phyloP scores from a whole-genome alignment of 345 rosid species.

The Anacardium occidentale region DNA sequence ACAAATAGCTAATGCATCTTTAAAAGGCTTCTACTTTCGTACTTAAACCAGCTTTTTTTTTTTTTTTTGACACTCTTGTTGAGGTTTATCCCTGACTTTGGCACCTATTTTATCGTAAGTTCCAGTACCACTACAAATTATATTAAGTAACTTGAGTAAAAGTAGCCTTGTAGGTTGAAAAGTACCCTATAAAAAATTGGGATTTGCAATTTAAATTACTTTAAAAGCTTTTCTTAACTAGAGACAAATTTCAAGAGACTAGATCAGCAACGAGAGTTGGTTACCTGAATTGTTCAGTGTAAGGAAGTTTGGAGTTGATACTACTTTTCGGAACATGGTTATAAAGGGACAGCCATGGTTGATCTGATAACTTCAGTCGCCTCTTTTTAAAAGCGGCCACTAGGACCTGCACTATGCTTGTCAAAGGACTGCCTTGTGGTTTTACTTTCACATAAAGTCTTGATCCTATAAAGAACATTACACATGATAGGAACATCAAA shows the following conservation, averaged over 20 bases:
- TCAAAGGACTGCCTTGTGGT: conserved; percentile 43
- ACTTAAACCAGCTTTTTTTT: neutral
- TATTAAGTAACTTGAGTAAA: too few relatives aligned
- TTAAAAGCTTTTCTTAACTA: too few relatives aligned
- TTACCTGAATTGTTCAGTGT: conserved; percentile 48
- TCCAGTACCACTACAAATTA: too few relatives aligned
- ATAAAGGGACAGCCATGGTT: conserved; percentile 38
- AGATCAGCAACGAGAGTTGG: neutral
- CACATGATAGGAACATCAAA: conserved; percentile 43
- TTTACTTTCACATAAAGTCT: conserved; percentile 37
- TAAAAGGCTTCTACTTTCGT: neutral
- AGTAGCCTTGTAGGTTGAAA: neutral
- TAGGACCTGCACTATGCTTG: conserved; percentile 38
- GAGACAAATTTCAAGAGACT: neutral
- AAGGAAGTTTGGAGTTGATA: conserved; percentile 40
- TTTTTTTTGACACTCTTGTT: neutral
- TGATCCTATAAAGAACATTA: conserved; percentile 38
- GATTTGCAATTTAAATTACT: neutral
- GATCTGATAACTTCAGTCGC: conserved; percentile 39
- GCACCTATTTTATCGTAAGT: too few relatives aligned
- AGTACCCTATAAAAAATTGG: neutral
- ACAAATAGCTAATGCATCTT: neutral
- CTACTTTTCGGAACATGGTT: conserved; percentile 29
- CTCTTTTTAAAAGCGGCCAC: conserved; percentile 60
- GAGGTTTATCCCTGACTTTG: too few relatives aligned